Evolutionary conservation across 176 grass and related monocot genomes (phyloP).

Genomic region (Coix lacrymajobi): DNA sequence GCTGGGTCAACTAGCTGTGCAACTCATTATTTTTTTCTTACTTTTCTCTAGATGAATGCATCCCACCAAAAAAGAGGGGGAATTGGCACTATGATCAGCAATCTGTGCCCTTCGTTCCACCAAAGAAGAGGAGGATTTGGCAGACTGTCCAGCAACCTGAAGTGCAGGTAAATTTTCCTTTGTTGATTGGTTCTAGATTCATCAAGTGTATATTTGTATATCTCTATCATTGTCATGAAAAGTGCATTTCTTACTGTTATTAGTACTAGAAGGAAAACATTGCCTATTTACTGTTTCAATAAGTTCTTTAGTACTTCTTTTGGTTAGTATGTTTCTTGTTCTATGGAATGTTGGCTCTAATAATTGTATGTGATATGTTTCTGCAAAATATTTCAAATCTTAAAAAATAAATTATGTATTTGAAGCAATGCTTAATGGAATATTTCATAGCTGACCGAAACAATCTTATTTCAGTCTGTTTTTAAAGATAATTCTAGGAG

Average conservation of each 20-base stretch:
- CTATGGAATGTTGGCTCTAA: too few relatives aligned
- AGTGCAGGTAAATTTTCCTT: neutral
- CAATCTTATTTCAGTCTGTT: too few relatives aligned
- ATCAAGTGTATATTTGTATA: neutral
- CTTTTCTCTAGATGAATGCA: neutral
- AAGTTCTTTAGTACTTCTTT: too few relatives aligned
- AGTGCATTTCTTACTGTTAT: neutral
- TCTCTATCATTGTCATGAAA: neutral
- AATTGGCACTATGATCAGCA: neutral
- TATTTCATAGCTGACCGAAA: too few relatives aligned
- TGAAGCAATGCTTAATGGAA: too few relatives aligned
- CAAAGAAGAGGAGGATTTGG: neutral
- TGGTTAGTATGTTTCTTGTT: too few relatives aligned
- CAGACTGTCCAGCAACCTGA: neutral
- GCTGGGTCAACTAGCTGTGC: neutral
- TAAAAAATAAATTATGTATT: too few relatives aligned
- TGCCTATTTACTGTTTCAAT: too few relatives aligned
- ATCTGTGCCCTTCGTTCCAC: neutral
- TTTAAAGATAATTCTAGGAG: too few relatives aligned
- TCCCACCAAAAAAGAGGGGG: neutral
- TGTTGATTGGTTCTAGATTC: neutral
- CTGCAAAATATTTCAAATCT: too few relatives aligned
- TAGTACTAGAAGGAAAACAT: neutral
- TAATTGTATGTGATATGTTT: too few relatives aligned
- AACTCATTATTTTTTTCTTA: neutral